A percentile compares a stretch with the other conserved stretches of the same genome.
Evolutionary conservation across 2,329 filamentous ascomycete genomes (phyloP).

Genomic region (Penicillium griseofulvum): DNA sequence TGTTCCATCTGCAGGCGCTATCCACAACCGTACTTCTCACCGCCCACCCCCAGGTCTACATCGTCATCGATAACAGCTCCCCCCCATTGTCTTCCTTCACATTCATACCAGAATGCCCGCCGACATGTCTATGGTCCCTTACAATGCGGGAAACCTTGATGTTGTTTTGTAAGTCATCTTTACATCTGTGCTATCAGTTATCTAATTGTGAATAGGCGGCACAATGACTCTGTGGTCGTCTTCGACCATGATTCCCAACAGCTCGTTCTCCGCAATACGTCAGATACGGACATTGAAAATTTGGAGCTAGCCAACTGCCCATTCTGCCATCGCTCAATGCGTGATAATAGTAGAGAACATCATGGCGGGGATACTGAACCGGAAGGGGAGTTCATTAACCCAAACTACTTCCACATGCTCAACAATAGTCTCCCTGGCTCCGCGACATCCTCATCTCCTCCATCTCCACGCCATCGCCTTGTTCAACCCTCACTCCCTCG

Average conservation of each 20-base stretch:
- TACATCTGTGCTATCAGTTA: background rate
- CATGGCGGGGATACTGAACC: conserved; percentile 31
- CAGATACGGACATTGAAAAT: conserved; percentile 45
- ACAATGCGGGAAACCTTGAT: conserved; percentile 43
- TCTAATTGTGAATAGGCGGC: conserved; percentile 61
- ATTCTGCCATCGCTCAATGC: conserved; percentile 77
- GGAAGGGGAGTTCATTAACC: conserved; percentile 73
- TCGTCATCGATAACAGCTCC: conserved; percentile 4
- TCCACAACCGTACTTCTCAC: background rate
- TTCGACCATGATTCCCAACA: conserved; percentile 82
- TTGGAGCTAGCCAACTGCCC: conserved; percentile 72
- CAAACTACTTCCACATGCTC: conserved; percentile 94
- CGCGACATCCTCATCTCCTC: conserved; percentile 44
- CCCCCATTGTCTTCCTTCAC: conserved; percentile 14
- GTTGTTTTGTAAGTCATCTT: conserved; percentile 43
- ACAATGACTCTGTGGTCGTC: conserved; percentile 88
- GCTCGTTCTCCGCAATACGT: conserved; percentile 71
- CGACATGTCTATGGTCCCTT: conserved; percentile 45
- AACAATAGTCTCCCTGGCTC: conserved; percentile 57
- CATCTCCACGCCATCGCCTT: conserved; percentile 51
- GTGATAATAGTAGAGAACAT: conserved; percentile 47
- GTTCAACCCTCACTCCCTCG: conserved; percentile 47
- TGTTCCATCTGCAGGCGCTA: background rate
- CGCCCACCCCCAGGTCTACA: conserved; percentile 4
- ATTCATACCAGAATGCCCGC: conserved; percentile 32